Percentiles rank a stretch among this genome's conserved stretches.
These are phyloP conservation scores for Aspergillus brunneoviolaceus DNA, from an alignment of 2,329 filamentous ascomycete species.

Conservation along the genomic window DNA sequence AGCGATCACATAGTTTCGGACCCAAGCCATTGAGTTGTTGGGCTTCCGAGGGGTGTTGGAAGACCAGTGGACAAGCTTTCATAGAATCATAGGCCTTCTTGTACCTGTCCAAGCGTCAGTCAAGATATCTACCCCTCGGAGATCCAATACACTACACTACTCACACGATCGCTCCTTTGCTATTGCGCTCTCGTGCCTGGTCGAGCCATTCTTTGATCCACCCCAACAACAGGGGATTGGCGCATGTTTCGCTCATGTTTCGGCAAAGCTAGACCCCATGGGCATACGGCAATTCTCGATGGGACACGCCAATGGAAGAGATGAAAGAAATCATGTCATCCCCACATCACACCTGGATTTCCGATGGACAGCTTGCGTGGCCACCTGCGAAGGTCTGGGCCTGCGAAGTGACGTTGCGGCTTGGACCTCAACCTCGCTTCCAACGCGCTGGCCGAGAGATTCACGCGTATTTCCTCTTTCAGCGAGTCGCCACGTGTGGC, in stretches of 20 bases:
- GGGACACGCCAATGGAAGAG: neutral
- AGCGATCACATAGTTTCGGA: constrained; percentile 66
- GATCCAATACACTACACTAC: constrained; percentile 15
- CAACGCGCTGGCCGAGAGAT: constrained; percentile 4
- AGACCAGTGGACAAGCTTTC: constrained; percentile 68
- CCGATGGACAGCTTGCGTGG: too few species aligned
- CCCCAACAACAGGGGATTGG: constrained; percentile 68
- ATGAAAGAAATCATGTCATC: neutral
- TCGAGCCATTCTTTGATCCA: constrained; percentile 81
- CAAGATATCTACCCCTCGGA: neutral
- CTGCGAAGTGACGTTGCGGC: neutral
- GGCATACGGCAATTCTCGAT: neutral
- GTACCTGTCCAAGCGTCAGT: constrained; percentile 52
- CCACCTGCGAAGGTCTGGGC: neutral
- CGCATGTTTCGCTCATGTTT: constrained; percentile 45
- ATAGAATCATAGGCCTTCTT: constrained; percentile 75
- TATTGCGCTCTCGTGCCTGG: constrained; percentile 64
- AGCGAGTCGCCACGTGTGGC: constrained; percentile 9
- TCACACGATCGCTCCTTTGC: constrained; percentile 62
- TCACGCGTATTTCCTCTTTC: constrained; percentile 18
- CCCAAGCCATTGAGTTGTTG: constrained; percentile 73
- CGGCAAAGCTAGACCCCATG: neutral
- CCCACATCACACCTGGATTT: neutral
- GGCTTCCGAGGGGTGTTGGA: constrained; percentile 71
- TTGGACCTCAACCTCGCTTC: neutral